Base-by-base conservation (phyloP, 805 yeast species). In the Saccharomycopsis fodiens region DNA sequence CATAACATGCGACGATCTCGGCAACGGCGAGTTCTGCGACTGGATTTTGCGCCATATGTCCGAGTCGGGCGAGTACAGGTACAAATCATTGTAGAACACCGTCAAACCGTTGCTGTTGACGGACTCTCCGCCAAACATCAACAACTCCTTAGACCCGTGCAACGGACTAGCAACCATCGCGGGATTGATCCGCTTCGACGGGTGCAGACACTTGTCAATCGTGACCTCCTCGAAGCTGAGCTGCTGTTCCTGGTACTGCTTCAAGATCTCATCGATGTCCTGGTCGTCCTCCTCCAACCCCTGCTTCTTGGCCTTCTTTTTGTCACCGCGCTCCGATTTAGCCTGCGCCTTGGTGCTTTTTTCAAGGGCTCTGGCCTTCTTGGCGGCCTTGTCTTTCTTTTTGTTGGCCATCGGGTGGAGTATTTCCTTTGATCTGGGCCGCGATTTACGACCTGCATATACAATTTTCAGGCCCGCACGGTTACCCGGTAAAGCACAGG, bases 1-100 rank as follows among this genome's bases (percentile, higher is more conserved):
- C 86, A 89, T 85, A 1, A 95, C 85, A 55, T 94, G 96, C 0
- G 96, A 87, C 0, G 95, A 85, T 52, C 98, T 69, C 1, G 96
- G 96, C 59, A 89, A 74, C 13, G 98, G 98, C 0, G 94, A 64
- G 59, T 91, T 91, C 55, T 84, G 85, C 1, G 96, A 86, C 2
- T 81, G 67, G 54, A 80, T 74, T 48, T 72, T 73, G 50, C 87
- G 74, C 98, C 98, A 91, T 19, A 68, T 74, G 57, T 83, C 83
- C 35, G 84, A 78, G 54, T 86, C 94, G 4, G 84, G 70, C 4
- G 85, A 68, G 63, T 82, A 89, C 2, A 82, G 71, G 58, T 64
- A 78, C 50, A 89, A 67, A 55, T 91, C 97, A 57, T 89, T 91
- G 68, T 79, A 84, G 61, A 91, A 91, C 8, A 70, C 70, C 1